Evolutionary conservation across 2,329 filamentous ascomycete genomes (phyloP).

Genomic region (Amesomyces nigricolor): DNA sequence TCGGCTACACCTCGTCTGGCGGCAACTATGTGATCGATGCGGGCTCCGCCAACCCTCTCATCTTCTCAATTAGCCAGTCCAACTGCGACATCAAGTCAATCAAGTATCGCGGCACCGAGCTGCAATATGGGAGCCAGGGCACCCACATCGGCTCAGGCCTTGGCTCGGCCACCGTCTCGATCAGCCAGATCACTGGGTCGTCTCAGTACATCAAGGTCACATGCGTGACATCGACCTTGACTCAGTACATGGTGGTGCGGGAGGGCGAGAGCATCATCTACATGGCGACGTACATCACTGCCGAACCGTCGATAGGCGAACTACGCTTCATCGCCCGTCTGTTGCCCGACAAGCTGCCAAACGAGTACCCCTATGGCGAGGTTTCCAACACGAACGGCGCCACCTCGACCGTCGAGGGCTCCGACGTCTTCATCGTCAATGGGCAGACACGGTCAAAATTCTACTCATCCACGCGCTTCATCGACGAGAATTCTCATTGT

Average conservation of each 20-base stretch:
- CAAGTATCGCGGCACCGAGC: conserved; percentile 52
- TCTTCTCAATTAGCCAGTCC: conserved; percentile 45
- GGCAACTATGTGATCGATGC: conserved; percentile 43
- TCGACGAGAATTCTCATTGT: conserved; percentile 61
- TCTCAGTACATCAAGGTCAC: conserved; percentile 54
- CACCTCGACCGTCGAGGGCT: conserved; percentile 50
- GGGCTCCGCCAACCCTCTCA: conserved; percentile 43
- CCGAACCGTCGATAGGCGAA: conserved; percentile 52
- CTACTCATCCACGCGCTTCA: conserved; percentile 64
- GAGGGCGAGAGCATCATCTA: conserved; percentile 56
- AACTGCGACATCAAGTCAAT: conserved; percentile 62
- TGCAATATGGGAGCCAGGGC: conserved; percentile 47
- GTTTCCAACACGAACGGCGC: conserved; percentile 51
- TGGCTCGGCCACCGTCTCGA: conserved; percentile 52
- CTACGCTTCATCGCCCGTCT: conserved; percentile 60
- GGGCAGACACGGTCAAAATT: conserved; percentile 64
- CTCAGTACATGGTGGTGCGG: conserved; percentile 58
- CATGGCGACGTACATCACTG: conserved; percentile 57
- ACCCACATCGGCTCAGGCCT: conserved; percentile 57
- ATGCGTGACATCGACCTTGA: conserved; percentile 54
- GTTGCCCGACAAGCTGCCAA: conserved; percentile 43
- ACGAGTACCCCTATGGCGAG: conserved; percentile 48
- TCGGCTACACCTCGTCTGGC: conserved; percentile 38
- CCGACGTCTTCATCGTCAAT: conserved; percentile 53
- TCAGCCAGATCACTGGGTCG: conserved; percentile 33